Percentiles rank a stretch among this genome's conserved stretches.
Conservation (phyloP, 139 green algal genomes). For the Zygnema cylindricum region DNA sequence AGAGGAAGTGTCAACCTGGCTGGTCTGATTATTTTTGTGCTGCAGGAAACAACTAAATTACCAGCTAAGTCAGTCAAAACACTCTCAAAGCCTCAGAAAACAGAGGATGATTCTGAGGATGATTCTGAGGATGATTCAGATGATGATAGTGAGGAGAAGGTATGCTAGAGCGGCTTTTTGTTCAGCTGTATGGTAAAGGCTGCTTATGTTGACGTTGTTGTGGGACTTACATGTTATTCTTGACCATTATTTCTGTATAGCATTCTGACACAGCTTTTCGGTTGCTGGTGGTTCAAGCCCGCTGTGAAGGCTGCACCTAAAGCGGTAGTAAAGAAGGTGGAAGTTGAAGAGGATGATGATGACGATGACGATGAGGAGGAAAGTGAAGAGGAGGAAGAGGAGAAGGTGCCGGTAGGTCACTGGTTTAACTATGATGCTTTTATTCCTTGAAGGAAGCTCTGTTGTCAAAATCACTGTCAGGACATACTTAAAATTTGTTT, state of each 20-base stretch:
- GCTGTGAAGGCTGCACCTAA: constrained; percentile 15
- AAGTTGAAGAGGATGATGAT: constrained; percentile 4
- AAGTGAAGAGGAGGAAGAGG: not conserved
- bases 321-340: not conserved
- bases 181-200: not conserved
- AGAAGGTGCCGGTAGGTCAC: constrained; percentile 5
- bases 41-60: too few species aligned
- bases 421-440: too few species aligned
- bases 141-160: constrained; percentile 28
- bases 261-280: not conserved
- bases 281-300: not conserved
- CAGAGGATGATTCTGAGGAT: constrained; percentile 13
- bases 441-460: too few species aligned
- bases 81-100: too few species aligned
- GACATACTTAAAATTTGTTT: constrained; percentile 1
- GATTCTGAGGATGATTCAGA: constrained; percentile 7
- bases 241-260: not conserved
- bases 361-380: constrained; percentile 39
- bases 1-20: too few species aligned
- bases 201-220: too few species aligned
- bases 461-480: not conserved
- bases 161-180: not conserved
- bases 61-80: too few species aligned
- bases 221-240: not conserved
- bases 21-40: too few species aligned